A percentile compares a stretch with the other conserved stretches of the same genome.
Evolutionary conservation across 2,329 filamentous ascomycete species (phyloP).

Genomic region (Alternaria sp.): DNA sequence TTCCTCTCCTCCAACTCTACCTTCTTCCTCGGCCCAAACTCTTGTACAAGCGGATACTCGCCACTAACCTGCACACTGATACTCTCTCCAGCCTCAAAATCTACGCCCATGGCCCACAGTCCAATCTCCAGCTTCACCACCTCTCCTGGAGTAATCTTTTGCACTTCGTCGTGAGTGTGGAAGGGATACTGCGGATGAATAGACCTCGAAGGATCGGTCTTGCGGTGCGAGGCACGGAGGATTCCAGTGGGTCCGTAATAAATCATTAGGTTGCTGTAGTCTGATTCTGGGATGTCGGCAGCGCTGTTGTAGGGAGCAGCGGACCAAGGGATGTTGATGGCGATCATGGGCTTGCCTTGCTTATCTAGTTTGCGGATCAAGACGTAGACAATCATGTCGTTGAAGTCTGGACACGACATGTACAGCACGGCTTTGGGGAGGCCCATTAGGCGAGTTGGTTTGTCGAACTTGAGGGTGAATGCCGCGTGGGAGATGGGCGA

Average conservation of each 20-base stretch:
- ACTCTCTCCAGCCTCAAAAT: constrained; percentile 51
- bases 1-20: constrained; percentile 17
- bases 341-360: constrained; percentile 52
- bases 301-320: constrained; percentile 11
- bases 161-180: constrained; percentile 53
- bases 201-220: constrained; percentile 13
- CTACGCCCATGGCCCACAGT: constrained; percentile 48
- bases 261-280: constrained; percentile 14
- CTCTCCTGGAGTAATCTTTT: constrained; percentile 51
- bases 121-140: constrained; percentile 35
- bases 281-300: constrained; percentile 17
- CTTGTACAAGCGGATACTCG: constrained; percentile 15
- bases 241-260: constrained; percentile 22
- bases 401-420: constrained; percentile 53
- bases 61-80: constrained; percentile 16
- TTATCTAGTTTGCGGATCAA: constrained; percentile 29
- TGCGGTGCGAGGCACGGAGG: constrained; percentile 25
- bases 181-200: constrained; percentile 34
- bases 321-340: constrained; percentile 54
- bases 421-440: constrained; percentile 59
- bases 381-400: constrained; percentile 53
- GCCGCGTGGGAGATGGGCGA: constrained; percentile 4
- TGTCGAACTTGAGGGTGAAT: constrained; percentile 54
- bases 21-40: constrained; percentile 14
- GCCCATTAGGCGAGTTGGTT: constrained; percentile 55